Base-by-base conservation (phyloP, 164 flowering plant genomes). In the Tinospora cordifolia region DNA sequence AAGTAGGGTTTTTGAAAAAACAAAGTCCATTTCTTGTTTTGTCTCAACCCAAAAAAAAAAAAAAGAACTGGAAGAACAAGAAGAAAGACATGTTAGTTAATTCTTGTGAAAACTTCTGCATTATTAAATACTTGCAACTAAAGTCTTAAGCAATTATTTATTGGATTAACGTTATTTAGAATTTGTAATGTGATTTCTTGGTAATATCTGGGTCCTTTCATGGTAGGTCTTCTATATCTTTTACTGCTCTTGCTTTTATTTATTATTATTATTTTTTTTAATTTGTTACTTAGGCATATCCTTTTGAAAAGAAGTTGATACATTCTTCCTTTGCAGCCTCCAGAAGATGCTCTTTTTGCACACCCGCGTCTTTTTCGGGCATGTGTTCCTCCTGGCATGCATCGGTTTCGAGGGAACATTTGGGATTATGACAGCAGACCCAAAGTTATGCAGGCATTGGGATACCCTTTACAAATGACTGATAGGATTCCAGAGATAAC, bases 401-500 rank as follows among this genome's bases (percentile, higher is more conserved):
- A 94, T 78, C 83, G 97, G 38, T 94, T 94, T 78, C 81, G 95
- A 41, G 97, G 96, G 68, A 91, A 94, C 78, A 78, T 94, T 47
- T 94, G 98, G 98, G 98, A 94, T 80, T 94, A 75, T 75, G 96
- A 91, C 40, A 76, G 89, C 79, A 86, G 86, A 75, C 96, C 95
- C 51, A 87, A 87, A 47, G 97, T 91, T 41, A 90, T 94, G 98
- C 83, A 69, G 78, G 72, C 86, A 27, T 78, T 94, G 34, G 96
- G 98, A 46, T 94, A 94, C 75, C 98, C 98, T 21, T 79, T 94
- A 58, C 62, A 65, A 14, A 78, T 84, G 84, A 75, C 69, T 17
- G 98, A 91, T 64, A 82, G 87, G 82, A 90, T 94, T 73, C 91
- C 91, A 25, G 97, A 89, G 15, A 94, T 94, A 71, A 90, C 95